Conservation (phyloP, 352 stramenopile genomes). For the Pilasporangium apinafurcum region DNA sequence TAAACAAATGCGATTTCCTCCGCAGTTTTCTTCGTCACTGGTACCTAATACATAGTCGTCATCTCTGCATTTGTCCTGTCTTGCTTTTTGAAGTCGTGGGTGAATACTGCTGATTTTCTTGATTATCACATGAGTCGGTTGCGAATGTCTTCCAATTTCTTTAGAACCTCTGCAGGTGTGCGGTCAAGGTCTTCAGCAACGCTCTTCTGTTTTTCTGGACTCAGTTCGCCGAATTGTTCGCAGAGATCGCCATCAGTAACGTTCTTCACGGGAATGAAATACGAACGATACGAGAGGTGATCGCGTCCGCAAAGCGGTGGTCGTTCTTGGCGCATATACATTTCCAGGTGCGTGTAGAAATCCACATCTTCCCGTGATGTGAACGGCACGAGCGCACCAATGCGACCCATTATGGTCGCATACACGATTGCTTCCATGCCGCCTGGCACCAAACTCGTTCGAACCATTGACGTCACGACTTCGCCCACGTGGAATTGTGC, state of each 20-base stretch:
- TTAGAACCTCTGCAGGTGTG: constrained; percentile 95
- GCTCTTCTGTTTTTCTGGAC: constrained; percentile 92
- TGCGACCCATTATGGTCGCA: constrained; percentile 94
- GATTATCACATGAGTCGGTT: constrained; percentile 95
- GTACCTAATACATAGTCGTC: too few species aligned
- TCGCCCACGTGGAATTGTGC: constrained; percentile 98
- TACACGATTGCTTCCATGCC: constrained; percentile 97
- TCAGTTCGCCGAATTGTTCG: constrained; percentile 92
- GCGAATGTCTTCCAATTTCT: constrained; percentile 98
- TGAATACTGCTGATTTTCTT: background rate
- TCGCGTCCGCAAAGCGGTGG: constrained; percentile 94
- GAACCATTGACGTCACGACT: constrained; percentile 96
- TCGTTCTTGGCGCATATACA: constrained; percentile 90
- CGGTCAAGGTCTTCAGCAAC: constrained; percentile 95
- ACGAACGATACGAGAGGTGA: constrained; percentile 96
- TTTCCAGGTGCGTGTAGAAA: constrained; percentile 98
- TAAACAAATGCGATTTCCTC: constrained; percentile 41
- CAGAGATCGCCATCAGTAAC: constrained; percentile 98
- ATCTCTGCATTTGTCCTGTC: too few species aligned
- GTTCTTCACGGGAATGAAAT: constrained; percentile 98
- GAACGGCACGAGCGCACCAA: constrained; percentile 97
- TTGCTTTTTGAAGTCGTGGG: background rate
- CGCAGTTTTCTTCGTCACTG: constrained; percentile 1
- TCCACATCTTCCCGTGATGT: constrained; percentile 95
- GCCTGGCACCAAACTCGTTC: constrained; percentile 93